Percentiles rank a stretch among this genome's conserved stretches.
phyloP scores from a whole-genome alignment of 768 basidiomycete genomes.

The Lactarius sp. region DNA sequence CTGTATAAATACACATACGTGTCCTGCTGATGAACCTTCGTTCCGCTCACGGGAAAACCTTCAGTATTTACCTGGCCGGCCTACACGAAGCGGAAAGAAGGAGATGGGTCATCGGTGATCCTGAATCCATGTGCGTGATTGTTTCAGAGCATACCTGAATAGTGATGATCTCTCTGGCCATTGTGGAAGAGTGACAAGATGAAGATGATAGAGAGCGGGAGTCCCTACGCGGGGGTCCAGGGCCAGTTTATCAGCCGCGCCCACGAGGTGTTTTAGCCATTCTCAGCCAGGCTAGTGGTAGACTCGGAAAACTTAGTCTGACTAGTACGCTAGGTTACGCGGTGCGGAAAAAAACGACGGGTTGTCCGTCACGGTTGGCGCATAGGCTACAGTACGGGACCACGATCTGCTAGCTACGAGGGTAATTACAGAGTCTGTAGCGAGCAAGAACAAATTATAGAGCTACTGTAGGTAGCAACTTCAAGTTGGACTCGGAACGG shows the following conservation, averaged over 20 bases:
- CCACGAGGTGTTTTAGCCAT: conserved; percentile 20
- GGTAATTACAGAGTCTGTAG: too few species aligned
- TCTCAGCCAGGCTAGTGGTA: background rate
- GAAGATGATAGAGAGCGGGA: background rate
- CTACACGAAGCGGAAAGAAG: conserved; percentile 34
- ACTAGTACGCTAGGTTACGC: too few species aligned
- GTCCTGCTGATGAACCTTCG: conserved; percentile 3
- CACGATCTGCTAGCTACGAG: too few species aligned
- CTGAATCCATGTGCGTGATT: background rate
- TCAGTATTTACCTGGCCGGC: conserved; percentile 61
- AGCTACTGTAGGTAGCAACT: too few species aligned
- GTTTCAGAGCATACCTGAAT: conserved; percentile 47
- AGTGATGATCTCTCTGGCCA: conserved; percentile 81
- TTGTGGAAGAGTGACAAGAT: conserved; percentile 30
- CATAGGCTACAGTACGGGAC: too few species aligned
- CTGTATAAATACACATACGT: conserved; percentile 32
- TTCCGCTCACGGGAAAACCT: conserved; percentile 11
- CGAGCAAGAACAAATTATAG: too few species aligned
- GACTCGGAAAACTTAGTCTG: too few species aligned
- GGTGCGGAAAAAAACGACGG: too few species aligned
- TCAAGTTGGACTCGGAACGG: too few species aligned
- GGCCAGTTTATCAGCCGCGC: background rate
- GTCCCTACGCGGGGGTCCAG: conserved; percentile 6
- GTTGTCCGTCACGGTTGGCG: too few species aligned
- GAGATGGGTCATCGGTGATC: background rate